Evolutionary conservation across 805 yeast species (phyloP).

Genomic region (Metschnikowia kofuensis): DNA sequence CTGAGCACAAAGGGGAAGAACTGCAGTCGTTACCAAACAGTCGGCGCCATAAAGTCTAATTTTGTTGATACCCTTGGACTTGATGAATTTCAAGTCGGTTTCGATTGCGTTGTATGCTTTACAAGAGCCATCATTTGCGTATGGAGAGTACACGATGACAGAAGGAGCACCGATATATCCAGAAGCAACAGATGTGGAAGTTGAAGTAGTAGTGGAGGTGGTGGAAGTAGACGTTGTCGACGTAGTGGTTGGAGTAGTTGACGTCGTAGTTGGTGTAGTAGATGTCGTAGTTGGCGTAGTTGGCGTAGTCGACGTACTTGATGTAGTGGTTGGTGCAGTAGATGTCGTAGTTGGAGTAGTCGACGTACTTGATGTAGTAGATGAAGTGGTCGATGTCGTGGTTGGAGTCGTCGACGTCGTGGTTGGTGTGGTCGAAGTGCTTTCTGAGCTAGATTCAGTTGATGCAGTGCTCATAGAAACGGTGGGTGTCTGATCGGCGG

Average conservation of each 20-base stretch:
- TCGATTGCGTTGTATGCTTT: constrained; percentile 53
- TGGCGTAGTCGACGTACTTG: constrained; percentile 4
- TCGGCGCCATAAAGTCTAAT: constrained; percentile 86
- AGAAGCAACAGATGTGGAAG: constrained; percentile 10
- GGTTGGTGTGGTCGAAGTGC: constrained; percentile 18
- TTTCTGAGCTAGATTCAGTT: not conserved
- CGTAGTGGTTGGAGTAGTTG: constrained; percentile 2
- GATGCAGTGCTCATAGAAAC: too few species aligned
- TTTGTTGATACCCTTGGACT: constrained; percentile 56
- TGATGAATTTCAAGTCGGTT: constrained; percentile 57
- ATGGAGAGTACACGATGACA: constrained; percentile 76
- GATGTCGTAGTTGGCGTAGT: constrained; percentile 18
- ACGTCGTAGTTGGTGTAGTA: constrained; percentile 20
- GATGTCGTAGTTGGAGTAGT: constrained; percentile 16
- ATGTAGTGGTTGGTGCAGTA: not conserved
- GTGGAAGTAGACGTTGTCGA: not conserved
- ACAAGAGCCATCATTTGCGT: constrained; percentile 64
- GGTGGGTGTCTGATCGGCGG: too few species aligned
- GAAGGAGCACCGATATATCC: constrained; percentile 44
- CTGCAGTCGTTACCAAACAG: constrained; percentile 65
- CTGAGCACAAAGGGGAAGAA: constrained; percentile 55
- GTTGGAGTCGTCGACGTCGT: constrained; percentile 11
- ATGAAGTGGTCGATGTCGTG: constrained; percentile 6
- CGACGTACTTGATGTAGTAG: constrained; percentile 6
- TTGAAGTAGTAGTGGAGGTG: constrained; percentile 14